Conservation (phyloP, 148 eudicot species). For the Simmondsia chinensis region DNA sequence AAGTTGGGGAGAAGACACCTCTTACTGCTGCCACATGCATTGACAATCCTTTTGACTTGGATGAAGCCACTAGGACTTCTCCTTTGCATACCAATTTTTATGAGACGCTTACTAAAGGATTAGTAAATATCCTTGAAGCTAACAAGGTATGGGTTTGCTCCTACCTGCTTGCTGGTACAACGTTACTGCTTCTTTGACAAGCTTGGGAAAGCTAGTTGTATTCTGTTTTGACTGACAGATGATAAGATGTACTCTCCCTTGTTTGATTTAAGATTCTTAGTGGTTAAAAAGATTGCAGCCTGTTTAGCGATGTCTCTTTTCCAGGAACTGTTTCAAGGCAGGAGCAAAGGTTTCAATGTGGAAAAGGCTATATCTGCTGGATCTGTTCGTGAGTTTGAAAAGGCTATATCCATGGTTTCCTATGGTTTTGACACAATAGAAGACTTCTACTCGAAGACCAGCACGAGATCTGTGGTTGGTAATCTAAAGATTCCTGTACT, state of each 20-base stretch:
- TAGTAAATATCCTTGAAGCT: conserved; percentile 54
- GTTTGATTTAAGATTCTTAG: background rate
- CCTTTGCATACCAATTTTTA: conserved; percentile 25
- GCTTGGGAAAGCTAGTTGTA: too few relatives aligned
- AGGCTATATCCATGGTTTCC: conserved; percentile 74
- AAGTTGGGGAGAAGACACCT: conserved; percentile 83
- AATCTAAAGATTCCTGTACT: conserved; percentile 85
- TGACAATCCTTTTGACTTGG: conserved; percentile 92
- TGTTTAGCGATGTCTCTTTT: background rate
- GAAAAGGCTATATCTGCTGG: conserved; percentile 62
- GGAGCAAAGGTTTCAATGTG: conserved; percentile 71
- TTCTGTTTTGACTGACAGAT: too few relatives aligned
- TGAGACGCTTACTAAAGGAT: conserved; percentile 53
- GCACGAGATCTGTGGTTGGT: conserved; percentile 55
- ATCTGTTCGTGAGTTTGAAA: conserved; percentile 76
- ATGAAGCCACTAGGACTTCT: conserved; percentile 56
- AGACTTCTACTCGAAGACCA: conserved; percentile 66
- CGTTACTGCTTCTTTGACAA: background rate
- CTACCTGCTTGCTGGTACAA: too few relatives aligned
- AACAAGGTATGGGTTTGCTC: conserved; percentile 49
- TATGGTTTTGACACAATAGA: conserved; percentile 67
- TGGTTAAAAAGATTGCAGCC: too few relatives aligned
- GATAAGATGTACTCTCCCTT: too few relatives aligned
- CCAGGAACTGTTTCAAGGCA: conserved; percentile 87
- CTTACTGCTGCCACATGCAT: conserved; percentile 90